Conservation (phyloP, 2,329 filamentous ascomycete genomes). For the Lachnellula subtilissima region DNA sequence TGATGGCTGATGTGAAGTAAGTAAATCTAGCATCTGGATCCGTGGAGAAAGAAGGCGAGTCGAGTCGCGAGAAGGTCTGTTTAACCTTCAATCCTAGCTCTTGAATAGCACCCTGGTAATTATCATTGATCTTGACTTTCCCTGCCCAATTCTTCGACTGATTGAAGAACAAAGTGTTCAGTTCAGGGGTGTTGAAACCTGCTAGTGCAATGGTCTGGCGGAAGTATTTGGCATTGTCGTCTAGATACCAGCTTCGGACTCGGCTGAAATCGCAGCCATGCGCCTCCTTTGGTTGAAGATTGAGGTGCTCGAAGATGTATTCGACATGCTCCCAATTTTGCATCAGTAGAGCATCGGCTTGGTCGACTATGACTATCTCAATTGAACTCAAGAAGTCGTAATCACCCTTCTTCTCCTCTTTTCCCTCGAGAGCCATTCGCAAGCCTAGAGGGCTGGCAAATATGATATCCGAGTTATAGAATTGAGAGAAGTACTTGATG, state of each 20-base stretch:
- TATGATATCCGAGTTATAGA: slow-evolving; percentile 95
- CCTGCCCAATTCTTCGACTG: slow-evolving; percentile 79
- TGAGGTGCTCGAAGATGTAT: slow-evolving; percentile 86
- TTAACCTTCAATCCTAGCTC: slow-evolving; percentile 66
- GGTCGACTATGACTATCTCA: slow-evolving; percentile 84
- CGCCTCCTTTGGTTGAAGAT: slow-evolving; percentile 80
- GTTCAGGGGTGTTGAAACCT: slow-evolving; percentile 81
- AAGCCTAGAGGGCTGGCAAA: slow-evolving; percentile 86
- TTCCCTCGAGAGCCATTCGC: slow-evolving; percentile 81
- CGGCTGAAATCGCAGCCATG: slow-evolving; percentile 93
- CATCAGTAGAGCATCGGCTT: slow-evolving; percentile 90
- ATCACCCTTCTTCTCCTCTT: slow-evolving; percentile 63
- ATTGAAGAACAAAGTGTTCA: slow-evolving; percentile 71
- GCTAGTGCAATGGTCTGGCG: slow-evolving; percentile 82
- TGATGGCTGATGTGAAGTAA: slow-evolving; percentile 78
- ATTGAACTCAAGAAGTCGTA: slow-evolving; percentile 91
- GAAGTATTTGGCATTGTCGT: slow-evolving; percentile 72
- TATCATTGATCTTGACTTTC: slow-evolving; percentile 65
- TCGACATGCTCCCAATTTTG: slow-evolving; percentile 98
- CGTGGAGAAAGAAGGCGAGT: slow-evolving; percentile 59
- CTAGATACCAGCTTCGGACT: slow-evolving; percentile 88
- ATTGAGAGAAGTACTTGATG: slow-evolving; percentile 88
- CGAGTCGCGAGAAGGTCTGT: slow-evolving; percentile 88
- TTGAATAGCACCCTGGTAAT: slow-evolving; percentile 67
- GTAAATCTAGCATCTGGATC: slow-evolving; percentile 89